phyloP scores from a whole-genome alignment of 371 early-diverging fungal species.

The Mortierella sp. region DNA sequence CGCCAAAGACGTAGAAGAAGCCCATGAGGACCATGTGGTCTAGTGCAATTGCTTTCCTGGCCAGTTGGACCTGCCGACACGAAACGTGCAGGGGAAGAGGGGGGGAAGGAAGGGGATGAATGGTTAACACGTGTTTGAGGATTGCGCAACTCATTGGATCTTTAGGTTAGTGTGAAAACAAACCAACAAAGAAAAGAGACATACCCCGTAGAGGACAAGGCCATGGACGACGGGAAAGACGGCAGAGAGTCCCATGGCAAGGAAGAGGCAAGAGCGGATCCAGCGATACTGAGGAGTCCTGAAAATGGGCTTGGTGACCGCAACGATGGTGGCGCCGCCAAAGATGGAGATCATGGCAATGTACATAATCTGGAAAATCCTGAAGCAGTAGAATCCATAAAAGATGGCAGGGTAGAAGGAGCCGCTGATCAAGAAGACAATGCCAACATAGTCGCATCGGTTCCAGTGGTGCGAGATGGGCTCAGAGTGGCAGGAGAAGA shows the following conservation, averaged over 20 bases:
- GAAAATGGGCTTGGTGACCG: conserved; percentile 73
- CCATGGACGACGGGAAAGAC: conserved; percentile 85
- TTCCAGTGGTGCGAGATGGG: conserved; percentile 72
- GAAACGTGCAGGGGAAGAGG: not conserved
- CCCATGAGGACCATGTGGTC: conserved; percentile 80
- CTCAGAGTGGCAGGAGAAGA: conserved; percentile 90
- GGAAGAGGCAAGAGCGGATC: conserved; percentile 84
- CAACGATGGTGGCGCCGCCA: conserved; percentile 74
- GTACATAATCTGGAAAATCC: conserved; percentile 72
- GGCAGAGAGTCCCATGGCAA: conserved; percentile 84
- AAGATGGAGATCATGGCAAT: conserved; percentile 70
- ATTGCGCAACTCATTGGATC: not conserved
- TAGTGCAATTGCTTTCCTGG: conserved; percentile 72
- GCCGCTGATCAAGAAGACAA: conserved; percentile 86
- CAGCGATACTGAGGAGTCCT: conserved; percentile 83
- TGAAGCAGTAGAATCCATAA: conserved; percentile 83
- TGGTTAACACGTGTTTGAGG: not conserved
- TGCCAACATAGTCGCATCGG: conserved; percentile 95
- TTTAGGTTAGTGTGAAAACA: not conserved
- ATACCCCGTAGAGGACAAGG: conserved; percentile 78
- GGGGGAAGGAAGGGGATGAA: not conserved
- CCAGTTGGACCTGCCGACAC: conserved; percentile 52
- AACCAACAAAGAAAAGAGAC: not conserved
- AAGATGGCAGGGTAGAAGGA: conserved; percentile 83
- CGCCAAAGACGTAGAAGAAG: conserved; percentile 83